Conservation (phyloP, 345 rosid genomes). For the Gossypium longicalyx region DNA sequence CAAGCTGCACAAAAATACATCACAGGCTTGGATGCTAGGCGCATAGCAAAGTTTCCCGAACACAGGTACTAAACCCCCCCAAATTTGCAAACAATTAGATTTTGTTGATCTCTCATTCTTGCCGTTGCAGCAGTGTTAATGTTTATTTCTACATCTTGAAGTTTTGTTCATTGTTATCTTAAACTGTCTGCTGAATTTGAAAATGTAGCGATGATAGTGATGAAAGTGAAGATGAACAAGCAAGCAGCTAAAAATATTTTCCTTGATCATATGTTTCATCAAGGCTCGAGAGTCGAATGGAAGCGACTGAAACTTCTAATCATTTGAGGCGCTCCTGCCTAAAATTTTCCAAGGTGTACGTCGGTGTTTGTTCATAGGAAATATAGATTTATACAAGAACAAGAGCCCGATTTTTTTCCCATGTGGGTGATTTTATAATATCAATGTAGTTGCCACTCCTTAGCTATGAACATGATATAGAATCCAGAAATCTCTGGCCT, state of each 20-base stretch:
- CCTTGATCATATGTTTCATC: neutral
- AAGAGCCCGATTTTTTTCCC: slow-evolving; percentile 16
- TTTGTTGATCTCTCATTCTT: neutral
- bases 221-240: neutral
- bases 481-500: neutral
- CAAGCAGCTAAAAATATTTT: neutral
- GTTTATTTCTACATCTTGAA: neutral
- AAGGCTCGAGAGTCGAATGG: neutral
- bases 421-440: slow-evolving; percentile 8
- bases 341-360: neutral
- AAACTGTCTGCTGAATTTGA: neutral
- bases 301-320: neutral
- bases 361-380: slow-evolving; percentile 15
- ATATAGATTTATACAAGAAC: neutral
- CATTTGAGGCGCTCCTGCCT: neutral
- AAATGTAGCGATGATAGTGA: slow-evolving; percentile 7
- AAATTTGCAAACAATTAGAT: neutral
- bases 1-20: slow-evolving; percentile 86
- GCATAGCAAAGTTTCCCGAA: slow-evolving; percentile 70
- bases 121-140: neutral
- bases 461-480: neutral
- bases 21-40: slow-evolving; percentile 95
- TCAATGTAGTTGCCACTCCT: neutral
- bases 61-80: slow-evolving; percentile 34
- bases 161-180: neutral